Evolutionary conservation across 176 grass and related monocot genomes (phyloP), one percentile per base, ranked within the genome.

Genomic region (Eragrostis nindensis): DNA sequence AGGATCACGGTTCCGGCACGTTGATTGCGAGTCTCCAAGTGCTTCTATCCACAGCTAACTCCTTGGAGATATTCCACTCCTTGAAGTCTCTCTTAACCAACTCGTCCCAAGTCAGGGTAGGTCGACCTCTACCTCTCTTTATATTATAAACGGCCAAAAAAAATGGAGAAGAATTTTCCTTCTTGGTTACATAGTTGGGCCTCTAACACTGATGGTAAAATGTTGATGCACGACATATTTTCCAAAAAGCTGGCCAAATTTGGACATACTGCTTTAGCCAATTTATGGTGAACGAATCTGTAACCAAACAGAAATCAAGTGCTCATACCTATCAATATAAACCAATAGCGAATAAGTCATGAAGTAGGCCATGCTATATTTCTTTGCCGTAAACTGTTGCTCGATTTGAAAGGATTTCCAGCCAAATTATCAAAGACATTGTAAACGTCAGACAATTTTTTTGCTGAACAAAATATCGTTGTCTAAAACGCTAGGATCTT

Each of bases 291-390:
- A 64, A 63, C 70, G n/a, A n/a, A n/a, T n/a, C n/a, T 15, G 18
- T 32, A 22, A 64, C 38, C 41, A 30, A 7, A 64, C 12, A 50
- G 79, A 59, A 46, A 87, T 24, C 9, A 30, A 56, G 21, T 65
- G 71, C 5, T n/a, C n/a, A 18, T 45, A 59, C 66, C 4, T 77
- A 46, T 57, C 57, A 73, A 67, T 83, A 39, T n/a, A 60, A 78
- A 1, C 10, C 25, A 9, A 57, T 7, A 16, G 24, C 32, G 32
- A 7, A 43, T 79, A 68, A 68, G 43, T 27, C 29, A 74, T 50
- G 26, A 79, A 29, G 29, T 66, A 71, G 61, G 68, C 5, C 62
- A 68, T 50, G 29, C 40, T 6, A 56, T 57, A 36, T 61, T 78
- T 71, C 15, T 52, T 77, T 68, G 17, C 0, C 14, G 19, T 36